Evolutionary conservation across 257 asterid species (phyloP), one percentile per base, ranked within the genome.

Genomic region (Avicennia marina): DNA sequence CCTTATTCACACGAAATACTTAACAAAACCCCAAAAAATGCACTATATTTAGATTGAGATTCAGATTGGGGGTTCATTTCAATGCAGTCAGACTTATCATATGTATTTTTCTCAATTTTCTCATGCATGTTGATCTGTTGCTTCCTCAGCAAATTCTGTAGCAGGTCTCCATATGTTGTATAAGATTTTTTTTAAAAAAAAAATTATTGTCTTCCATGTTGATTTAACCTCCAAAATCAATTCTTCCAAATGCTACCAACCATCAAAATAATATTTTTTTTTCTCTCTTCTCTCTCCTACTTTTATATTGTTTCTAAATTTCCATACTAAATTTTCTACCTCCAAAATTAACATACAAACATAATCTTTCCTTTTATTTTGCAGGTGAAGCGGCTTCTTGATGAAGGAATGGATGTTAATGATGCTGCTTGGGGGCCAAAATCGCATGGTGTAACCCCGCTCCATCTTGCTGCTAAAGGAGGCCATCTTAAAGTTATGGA

Each of bases 381-480:
- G 52, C 64, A 91, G 98, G 97, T 91, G 62, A 81, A 72, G 60
- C 89, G 84, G 34, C 97, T 91, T 53, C 95, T 91, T 44, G 26
- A 77, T 42, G 95, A 91, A 62, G 98, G 98, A 62, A 81, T 72
- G 75, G 83, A 88, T 75, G 95, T 75, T 46, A 91, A 91, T 68
- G 90, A 82, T 53, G 83, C 86, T 72, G 98, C 98, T 3, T 78
- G 89, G 81, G 98, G 98, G 1, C 95, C 95, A 44, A 88, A 88
- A 73, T 71, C 97, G 15, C 88, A 73, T 33, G 97, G 98, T 34
- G 74, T 88, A 70, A 91, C 95, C 71, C 98, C 98, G 25, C 93
- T 93, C 64, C 98, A 93, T 73, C 95, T 93, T 62, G 98, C 98
- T 58, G 97, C 98, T 64, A 86, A 89, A 71, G 97, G 95, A 50